Base-by-base conservation (phyloP, 2,329 filamentous ascomycete genomes). In the Aspergillus fructus region DNA sequence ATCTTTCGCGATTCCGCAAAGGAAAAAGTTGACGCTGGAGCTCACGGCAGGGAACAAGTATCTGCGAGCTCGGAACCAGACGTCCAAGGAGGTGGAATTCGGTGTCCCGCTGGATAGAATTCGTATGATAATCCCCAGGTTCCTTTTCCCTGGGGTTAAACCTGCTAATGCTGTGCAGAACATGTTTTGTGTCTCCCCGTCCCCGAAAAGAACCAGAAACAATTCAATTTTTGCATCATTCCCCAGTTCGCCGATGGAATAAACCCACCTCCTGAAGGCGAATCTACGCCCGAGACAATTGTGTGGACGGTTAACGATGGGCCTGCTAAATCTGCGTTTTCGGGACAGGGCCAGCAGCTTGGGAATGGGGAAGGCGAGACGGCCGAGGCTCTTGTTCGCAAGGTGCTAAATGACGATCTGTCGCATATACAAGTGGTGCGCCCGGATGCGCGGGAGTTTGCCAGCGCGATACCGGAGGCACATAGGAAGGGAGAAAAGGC, bases 401-500 rank as follows among this genome's bases (percentile, higher is more conserved):
- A 72, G 39, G 68, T 77, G 49, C 61, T 87, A 62, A 80, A 84
- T 52, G 74, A 80, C 24, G 74, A 80, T 50, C 72, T 86, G 53
- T 64, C 70, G 12, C 69, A 71, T 17, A 71, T 70, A 19, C 78
- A 78, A 43, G 82, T 83, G 15, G 72, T 84, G 21, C 77, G 81
- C 37, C 84, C 85, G 0, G 74, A 79, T 53, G 79, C 82, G 40
- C 76, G 79, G 19, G 81, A 87, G 57, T 88, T 88, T 64, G 80
- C 79, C 51, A 86, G 84, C 67, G 82, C 83, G 2, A 81, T 82
- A 49, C 79, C 81, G 2, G 84, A 88, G 67, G 77, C 81, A 49
- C 84, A 87, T 68, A 79, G 84, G 2, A 87, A 87, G 67, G 79
- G 79, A 42, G 85, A 87, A 68, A 84, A 83, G 63, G 84, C 83